A percentile compares a stretch with the other conserved stretches of the same genome.
Evolutionary conservation across 2,329 filamentous ascomycete genomes (phyloP).

Genomic region (Colletotrichum musicola): DNA sequence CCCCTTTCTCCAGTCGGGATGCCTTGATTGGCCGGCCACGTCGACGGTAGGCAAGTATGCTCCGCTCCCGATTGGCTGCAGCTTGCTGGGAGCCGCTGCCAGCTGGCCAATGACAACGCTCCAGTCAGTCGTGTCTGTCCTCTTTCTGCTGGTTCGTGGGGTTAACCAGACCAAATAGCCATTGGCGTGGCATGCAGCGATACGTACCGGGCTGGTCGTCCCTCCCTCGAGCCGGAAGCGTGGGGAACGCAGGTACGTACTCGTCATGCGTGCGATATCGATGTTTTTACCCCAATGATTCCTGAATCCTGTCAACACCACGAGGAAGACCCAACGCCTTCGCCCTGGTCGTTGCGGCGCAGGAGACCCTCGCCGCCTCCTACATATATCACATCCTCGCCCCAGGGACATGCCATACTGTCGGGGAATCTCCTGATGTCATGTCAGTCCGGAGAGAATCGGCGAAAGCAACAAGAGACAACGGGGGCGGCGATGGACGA

Average conservation of each 20-base stretch:
- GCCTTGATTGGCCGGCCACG: slow-evolving; percentile 27
- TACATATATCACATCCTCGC: slow-evolving; percentile 10
- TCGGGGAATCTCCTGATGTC: slow-evolving; percentile 22
- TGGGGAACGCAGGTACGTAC: slow-evolving; percentile 36
- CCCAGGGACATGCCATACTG: slow-evolving; percentile 25
- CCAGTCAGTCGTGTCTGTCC: slow-evolving; percentile 21
- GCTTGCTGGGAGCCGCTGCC: background rate
- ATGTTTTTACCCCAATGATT: slow-evolving; percentile 14
- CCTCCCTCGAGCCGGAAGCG: background rate
- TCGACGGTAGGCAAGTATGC: slow-evolving; percentile 11
- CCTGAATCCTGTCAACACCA: slow-evolving; percentile 12
- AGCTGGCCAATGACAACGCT: slow-evolving; percentile 13
- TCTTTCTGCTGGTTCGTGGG: slow-evolving; percentile 27
- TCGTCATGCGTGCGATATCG: background rate
- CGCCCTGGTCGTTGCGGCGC: slow-evolving; percentile 16
- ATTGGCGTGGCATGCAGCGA: slow-evolving; percentile 15
- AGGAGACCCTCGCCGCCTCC: background rate
- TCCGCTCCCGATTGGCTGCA: slow-evolving; percentile 34
- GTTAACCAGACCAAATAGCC: slow-evolving; percentile 7
- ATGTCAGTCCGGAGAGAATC: slow-evolving; percentile 2
- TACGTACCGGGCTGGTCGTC: slow-evolving; percentile 10
- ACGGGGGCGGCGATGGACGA: background rate
- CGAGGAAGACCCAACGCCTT: slow-evolving; percentile 8
- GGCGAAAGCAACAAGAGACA: background rate
- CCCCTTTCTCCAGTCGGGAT: slow-evolving; percentile 17